These are phyloP conservation scores for Penicillium silybi DNA, from an alignment of 495 filamentous ascomycete genomes.

Conservation along the genomic window DNA sequence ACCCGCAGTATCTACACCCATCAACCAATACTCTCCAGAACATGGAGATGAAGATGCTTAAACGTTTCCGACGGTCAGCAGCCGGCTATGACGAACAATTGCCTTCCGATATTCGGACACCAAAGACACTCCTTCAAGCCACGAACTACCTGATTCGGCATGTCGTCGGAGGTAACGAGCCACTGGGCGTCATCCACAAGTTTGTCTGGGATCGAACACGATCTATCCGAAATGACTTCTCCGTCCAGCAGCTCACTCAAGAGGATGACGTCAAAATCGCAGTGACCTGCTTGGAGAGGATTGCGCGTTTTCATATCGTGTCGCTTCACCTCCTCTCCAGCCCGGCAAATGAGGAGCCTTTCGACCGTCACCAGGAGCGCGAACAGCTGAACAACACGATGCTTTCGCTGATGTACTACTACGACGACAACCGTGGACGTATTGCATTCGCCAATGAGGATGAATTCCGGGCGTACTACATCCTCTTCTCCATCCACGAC, in stretches of 20 bases:
- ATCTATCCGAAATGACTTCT: constrained; percentile 90
- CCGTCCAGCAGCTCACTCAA: constrained; percentile 74
- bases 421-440: constrained; percentile 64
- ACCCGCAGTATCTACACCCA: constrained; percentile 35
- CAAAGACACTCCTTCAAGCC: constrained; percentile 66
- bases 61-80: constrained; percentile 83
- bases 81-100: constrained; percentile 89
- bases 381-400: constrained; percentile 89
- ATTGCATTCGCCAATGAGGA: constrained; percentile 66
- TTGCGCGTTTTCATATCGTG: constrained; percentile 86
- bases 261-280: constrained; percentile 61
- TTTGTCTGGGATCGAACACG: constrained; percentile 94
- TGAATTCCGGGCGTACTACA: constrained; percentile 87
- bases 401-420: constrained; percentile 82
- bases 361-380: constrained; percentile 82
- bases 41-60: constrained; percentile 65
- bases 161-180: constrained; percentile 60
- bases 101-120: constrained; percentile 87
- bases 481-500: constrained; percentile 77
- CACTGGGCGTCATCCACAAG: constrained; percentile 67
- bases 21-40: constrained; percentile 31
- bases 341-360: constrained; percentile 63
- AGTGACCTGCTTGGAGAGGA: constrained; percentile 81
- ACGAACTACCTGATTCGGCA: constrained; percentile 79
- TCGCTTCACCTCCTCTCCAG: constrained; percentile 79